Base-by-base conservation (phyloP, 768 basidiomycete species). In the Botryobasidium botryosum region DNA sequence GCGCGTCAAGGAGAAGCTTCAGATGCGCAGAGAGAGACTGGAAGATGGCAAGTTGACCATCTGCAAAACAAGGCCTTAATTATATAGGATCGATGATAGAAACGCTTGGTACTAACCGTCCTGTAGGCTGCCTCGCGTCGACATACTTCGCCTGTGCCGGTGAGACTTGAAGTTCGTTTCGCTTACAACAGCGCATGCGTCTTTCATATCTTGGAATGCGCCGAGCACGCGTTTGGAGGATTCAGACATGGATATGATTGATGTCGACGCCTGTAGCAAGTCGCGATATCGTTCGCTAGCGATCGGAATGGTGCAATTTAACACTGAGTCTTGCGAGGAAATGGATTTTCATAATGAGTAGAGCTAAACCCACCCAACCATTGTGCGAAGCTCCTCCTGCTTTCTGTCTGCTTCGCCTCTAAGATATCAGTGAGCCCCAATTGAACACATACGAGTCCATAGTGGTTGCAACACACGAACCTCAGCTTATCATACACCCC, bases 271-370 rank as follows among this genome's bases (percentile, higher is more conserved):
- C 61, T 86, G 80, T 27, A 88, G 63, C 25, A 88, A 66, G 59
- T 88, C 85, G 36, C 85, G 77, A 61, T 88, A 88, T 52, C 84
- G 77, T 75, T 87, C 85, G 62, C 85, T 88, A 60, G 56, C 72
- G 74, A 76, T 72, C 72, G 64, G 57, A 57, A 54, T 41, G 42
- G 26, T 10, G 12, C 29, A 17, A 23, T 10, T 41, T 62, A 62
- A 58, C 53, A 64, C 62, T 60, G 50, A 61, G 45, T 40, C 43
- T 29, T 37, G 10, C 17, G 39, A n/a, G 17, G 21, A 8, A 27
- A 37, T 35, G 29, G 39, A 10, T 8, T 6, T 23, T 27, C 23
- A 29, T 10, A 23, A 15, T 47, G 15, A 46, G 39, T 27, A 47
- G 35, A 23, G 7, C 13, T 35, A 6, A 51, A 77, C 85, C 72